phyloP scores from a whole-genome alignment of 371 early-diverging fungal species.

The Mortierella sp. region DNA sequence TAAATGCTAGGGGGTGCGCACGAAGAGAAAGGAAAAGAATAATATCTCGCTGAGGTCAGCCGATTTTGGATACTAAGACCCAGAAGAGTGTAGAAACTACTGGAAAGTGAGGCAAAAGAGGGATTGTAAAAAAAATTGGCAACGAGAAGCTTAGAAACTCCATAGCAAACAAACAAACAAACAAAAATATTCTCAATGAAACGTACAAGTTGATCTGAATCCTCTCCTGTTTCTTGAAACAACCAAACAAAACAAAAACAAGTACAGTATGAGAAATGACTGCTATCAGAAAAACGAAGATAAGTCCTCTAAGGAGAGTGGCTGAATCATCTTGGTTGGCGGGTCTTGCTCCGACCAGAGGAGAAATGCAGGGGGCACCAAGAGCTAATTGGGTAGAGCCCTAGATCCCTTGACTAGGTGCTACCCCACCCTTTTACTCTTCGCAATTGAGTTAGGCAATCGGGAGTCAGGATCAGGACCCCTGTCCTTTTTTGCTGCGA shows the following conservation, averaged over 20 bases:
- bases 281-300: not conserved
- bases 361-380: constrained; percentile 29
- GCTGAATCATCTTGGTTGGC: not conserved
- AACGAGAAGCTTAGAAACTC: not conserved
- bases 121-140: not conserved
- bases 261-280: not conserved
- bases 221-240: not conserved
- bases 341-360: not conserved
- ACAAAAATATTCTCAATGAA: not conserved
- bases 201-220: not conserved
- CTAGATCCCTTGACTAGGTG: not conserved
- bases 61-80: not conserved
- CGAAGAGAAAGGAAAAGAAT: not conserved
- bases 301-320: not conserved
- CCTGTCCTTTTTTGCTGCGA: not conserved
- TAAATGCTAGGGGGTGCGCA: too few species aligned
- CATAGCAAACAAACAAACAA: not conserved
- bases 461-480: not conserved
- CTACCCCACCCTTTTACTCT: not conserved
- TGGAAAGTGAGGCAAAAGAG: not conserved
- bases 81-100: not conserved
- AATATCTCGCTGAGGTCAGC: not conserved
- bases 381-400: constrained; percentile 21
- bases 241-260: not conserved
- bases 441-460: not conserved